These are phyloP conservation scores for Auricularia sp. DNA, from an alignment of 768 basidiomycete species.

Conservation along the genomic window DNA sequence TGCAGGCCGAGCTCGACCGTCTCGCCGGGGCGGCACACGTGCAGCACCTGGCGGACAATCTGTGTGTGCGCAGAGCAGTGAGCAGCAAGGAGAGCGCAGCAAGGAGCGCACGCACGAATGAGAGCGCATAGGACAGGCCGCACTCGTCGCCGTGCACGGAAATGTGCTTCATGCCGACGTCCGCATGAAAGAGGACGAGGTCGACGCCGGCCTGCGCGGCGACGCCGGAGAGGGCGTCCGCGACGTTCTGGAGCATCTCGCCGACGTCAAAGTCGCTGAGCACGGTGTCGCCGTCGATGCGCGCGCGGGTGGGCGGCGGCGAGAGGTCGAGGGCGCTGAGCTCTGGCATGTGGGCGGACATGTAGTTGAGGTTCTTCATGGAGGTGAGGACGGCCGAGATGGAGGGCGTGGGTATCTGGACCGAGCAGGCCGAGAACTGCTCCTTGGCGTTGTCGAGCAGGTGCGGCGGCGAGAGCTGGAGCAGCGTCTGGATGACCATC, in stretches of 20 bases:
- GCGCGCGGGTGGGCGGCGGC: not conserved
- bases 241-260: slow-evolving; percentile 80
- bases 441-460: slow-evolving; percentile 88
- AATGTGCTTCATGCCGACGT: slow-evolving; percentile 79
- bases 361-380: slow-evolving; percentile 89
- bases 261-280: slow-evolving; percentile 75
- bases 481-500: slow-evolving; percentile 80
- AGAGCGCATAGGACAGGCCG: slow-evolving; percentile 68
- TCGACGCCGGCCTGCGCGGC: slow-evolving; percentile 82
- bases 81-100: not conserved
- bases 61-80: slow-evolving; percentile 22
- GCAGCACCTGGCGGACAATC: slow-evolving; percentile 78
- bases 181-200: slow-evolving; percentile 82
- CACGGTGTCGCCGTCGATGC: slow-evolving; percentile 1
- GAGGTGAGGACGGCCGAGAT: slow-evolving; percentile 82
- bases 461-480: slow-evolving; percentile 84
- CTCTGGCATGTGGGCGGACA: slow-evolving; percentile 69
- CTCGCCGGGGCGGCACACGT: slow-evolving; percentile 59
- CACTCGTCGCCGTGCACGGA: slow-evolving; percentile 79
- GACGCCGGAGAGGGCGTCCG: slow-evolving; percentile 75
- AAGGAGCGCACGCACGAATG: slow-evolving; percentile 54
- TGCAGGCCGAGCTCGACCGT: slow-evolving; percentile 78
- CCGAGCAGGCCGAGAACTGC: slow-evolving; percentile 80
- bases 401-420: slow-evolving; percentile 79
- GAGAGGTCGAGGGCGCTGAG: not conserved